Conservation (phyloP, 805 yeast species). For the Candida endomychidarum region DNA sequence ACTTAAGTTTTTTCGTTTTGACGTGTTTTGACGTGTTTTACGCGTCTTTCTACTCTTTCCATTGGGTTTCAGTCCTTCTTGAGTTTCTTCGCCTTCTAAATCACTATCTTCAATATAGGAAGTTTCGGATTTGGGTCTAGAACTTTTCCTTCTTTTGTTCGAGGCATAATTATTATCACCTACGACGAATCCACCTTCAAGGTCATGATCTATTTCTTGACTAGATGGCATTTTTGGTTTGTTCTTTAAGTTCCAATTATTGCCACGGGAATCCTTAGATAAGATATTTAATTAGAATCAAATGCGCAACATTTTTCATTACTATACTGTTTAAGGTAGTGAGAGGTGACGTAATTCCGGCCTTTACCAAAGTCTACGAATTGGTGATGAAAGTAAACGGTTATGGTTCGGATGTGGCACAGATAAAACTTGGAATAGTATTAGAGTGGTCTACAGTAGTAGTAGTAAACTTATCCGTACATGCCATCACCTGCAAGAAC, state of each 20-base stretch:
- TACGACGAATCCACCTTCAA: slow-evolving; percentile 43
- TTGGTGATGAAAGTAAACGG: too few species aligned
- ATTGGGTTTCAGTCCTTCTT: too few species aligned
- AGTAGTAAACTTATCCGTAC: too few species aligned
- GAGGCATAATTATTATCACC: slow-evolving; percentile 34
- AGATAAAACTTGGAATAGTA: too few species aligned
- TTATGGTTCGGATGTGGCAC: too few species aligned
- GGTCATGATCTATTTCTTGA: slow-evolving; percentile 7
- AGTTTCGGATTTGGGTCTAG: slow-evolving; percentile 16
- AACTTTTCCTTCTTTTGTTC: slow-evolving; percentile 18
- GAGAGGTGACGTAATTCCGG: background rate
- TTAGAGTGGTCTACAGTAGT: too few species aligned
- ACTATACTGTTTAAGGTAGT: background rate
- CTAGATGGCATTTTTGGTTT: slow-evolving; percentile 8
- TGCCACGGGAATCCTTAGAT: too few species aligned
- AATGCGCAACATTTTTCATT: background rate
- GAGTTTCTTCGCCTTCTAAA: slow-evolving; percentile 23
- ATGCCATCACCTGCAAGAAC: too few species aligned
- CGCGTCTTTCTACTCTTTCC: slow-evolving; percentile 21
- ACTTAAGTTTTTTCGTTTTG: slow-evolving; percentile 10
- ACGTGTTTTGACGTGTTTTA: slow-evolving; percentile 15
- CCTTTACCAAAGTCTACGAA: too few species aligned
- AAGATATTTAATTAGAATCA: background rate
- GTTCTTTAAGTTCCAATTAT: background rate
- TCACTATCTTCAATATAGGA: slow-evolving; percentile 26